Evolutionary conservation across 768 basidiomycete genomes (phyloP).

Genomic region (Amyloporia xantha): DNA sequence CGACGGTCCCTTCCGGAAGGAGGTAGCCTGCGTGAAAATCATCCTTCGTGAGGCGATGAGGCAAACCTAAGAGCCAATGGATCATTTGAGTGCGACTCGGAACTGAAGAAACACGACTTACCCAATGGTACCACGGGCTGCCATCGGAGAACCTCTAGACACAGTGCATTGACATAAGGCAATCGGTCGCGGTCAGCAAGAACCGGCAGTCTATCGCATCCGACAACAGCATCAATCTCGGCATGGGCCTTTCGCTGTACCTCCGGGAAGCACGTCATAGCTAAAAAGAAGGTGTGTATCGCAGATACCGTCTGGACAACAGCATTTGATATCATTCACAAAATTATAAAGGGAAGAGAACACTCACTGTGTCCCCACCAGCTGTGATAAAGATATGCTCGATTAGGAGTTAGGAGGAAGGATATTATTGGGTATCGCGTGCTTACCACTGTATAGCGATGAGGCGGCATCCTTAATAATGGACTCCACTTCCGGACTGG

Average conservation of each 20-base stretch:
- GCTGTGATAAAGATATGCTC: too few species aligned
- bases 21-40: constrained; percentile 22
- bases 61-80: constrained; percentile 13
- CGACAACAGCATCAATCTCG: constrained; percentile 27
- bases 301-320: constrained; percentile 22
- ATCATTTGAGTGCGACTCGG: too few species aligned
- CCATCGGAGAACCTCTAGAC: constrained; percentile 24
- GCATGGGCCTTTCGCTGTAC: constrained; percentile 24
- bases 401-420: too few species aligned
- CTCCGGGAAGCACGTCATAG: constrained; percentile 26
- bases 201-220: constrained; percentile 21
- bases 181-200: constrained; percentile 19
- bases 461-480: constrained; percentile 57
- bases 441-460: constrained; percentile 18
- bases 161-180: constrained; percentile 22
- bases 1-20: constrained; percentile 23
- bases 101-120: too few species aligned
- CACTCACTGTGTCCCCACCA: constrained; percentile 34
- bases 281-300: constrained; percentile 24
- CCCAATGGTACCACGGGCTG: constrained; percentile 23
- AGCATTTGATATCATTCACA: neutral
- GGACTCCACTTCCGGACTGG: constrained; percentile 49
- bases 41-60: constrained; percentile 21
- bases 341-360: neutral
- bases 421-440: neutral